Evolutionary conservation across 176 grass and related monocot species (phyloP), one percentile per base, ranked within the genome.

Genomic region (Alopecurus myosuroides): DNA sequence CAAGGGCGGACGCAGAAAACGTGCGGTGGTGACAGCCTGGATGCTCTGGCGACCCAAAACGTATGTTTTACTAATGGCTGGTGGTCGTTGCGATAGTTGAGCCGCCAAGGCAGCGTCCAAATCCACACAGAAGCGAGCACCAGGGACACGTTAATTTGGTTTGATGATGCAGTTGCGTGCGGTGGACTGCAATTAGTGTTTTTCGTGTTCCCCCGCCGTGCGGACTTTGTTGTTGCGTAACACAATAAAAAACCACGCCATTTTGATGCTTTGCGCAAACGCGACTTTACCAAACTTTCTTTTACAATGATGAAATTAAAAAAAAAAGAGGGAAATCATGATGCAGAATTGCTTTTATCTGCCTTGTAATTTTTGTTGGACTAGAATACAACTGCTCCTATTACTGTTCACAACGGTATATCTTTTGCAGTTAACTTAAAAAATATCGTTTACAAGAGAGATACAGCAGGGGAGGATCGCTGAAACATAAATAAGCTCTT

Each of bases 91-190:
- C 28, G 9, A 20, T 48, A 52, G 53, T 12, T 79, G 74, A 9
- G 61, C 42, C 75, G 31, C 53, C 0, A 82, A 82, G 14, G 51
- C 71, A 70, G 72, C 50, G 73, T 82, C 56, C 44, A 31, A 71
- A 74, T 50, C 26, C 63, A 28, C 11, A 33, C 23, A 40, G 70
- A 60, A 63, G 25, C 51, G 20, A 70, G 20, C 44, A 29, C 14
- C 66, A 14, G 19, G 20, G 8, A 36, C 4, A 40, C 62, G 18
- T n/a, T n/a, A n/a, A n/a, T n/a, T n/a, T n/a, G n/a, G n/a, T 46
- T 80, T 46, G 53, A 55, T 74, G 79, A 86, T 36, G 35, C 74
- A 37, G 64, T 86, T 86, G 79, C 74, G 84, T 87, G 75, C 41
- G 35, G 44, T 33, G 65, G 29, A 63, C 28, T 61, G 33, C 4